Percentiles rank a stretch among this genome's conserved stretches.
Evolutionary conservation across 805 yeast genomes (phyloP).

Genomic region (Metschnikowia santaceciliae): DNA sequence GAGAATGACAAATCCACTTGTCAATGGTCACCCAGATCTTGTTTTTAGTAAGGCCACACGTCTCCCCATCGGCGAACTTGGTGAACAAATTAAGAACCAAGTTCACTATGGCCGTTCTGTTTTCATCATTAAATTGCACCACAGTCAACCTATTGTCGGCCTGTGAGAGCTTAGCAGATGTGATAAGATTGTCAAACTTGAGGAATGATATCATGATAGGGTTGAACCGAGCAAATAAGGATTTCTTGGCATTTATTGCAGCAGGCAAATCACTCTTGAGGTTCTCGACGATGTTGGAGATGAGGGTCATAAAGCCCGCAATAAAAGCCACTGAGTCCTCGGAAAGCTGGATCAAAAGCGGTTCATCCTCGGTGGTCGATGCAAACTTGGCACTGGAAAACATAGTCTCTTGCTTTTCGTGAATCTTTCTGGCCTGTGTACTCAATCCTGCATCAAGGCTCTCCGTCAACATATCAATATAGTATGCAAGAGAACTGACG

Average conservation of each 20-base stretch:
- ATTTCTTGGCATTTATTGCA: conserved; percentile 18
- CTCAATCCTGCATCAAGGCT: conserved; percentile 33
- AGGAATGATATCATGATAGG: conserved; percentile 34
- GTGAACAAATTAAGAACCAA: conserved; percentile 48
- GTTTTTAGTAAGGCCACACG: conserved; percentile 31
- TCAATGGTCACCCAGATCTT: conserved; percentile 70
- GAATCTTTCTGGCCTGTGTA: conserved; percentile 27
- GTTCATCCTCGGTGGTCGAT: conserved; percentile 17
- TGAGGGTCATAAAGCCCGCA: conserved; percentile 67
- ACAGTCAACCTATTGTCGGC: conserved; percentile 17
- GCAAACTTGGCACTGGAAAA: conserved; percentile 9
- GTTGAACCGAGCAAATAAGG: conserved; percentile 29
- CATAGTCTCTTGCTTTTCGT: conserved; percentile 33
- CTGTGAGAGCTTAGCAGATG: conserved; percentile 9
- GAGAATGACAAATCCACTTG: conserved; percentile 55
- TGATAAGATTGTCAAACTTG: conserved; percentile 37
- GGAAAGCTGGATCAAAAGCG: conserved; percentile 50
- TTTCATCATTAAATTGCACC: conserved; percentile 31
- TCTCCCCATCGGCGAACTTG: conserved; percentile 46
- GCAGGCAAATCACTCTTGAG: conserved; percentile 23
- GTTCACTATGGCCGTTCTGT: conserved; percentile 32
- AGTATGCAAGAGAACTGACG: conserved; percentile 50
- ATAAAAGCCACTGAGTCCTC: conserved; percentile 77
- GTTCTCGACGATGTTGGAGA: conserved; percentile 38
- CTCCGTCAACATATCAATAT: conserved; percentile 43